phyloP scores from a whole-genome alignment of 176 grass and related monocot species.

The Miscanthus lutarioriparius region DNA sequence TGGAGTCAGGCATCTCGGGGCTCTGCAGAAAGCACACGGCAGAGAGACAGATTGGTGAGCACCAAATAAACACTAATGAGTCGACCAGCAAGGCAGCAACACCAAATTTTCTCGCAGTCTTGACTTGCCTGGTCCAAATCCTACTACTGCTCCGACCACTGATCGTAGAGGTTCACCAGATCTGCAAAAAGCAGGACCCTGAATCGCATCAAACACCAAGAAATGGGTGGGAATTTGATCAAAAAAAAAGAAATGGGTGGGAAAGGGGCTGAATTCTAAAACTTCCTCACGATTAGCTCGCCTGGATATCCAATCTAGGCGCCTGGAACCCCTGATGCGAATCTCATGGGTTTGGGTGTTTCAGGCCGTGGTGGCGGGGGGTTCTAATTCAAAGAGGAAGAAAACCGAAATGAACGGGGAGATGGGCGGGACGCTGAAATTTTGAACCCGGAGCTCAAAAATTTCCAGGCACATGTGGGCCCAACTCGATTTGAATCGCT shows the following conservation, averaged over 20 bases:
- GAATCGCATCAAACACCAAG: slow-evolving; percentile 22
- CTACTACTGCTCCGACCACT: background rate
- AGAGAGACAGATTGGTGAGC: slow-evolving; percentile 12
- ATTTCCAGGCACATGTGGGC: background rate
- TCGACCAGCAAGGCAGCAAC: background rate
- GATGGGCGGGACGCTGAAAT: slow-evolving; percentile 30
- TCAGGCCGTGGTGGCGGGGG: background rate
- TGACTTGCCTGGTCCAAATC: background rate
- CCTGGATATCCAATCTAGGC: background rate
- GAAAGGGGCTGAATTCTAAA: background rate
- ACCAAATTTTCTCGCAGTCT: background rate
- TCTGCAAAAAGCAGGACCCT: background rate
- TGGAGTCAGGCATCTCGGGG: slow-evolving; percentile 47
- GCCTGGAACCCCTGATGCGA: background rate
- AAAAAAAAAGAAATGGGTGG: background rate
- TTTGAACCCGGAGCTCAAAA: slow-evolving; percentile 10
- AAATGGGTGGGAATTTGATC: background rate
- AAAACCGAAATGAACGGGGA: background rate
- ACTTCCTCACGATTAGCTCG: slow-evolving; percentile 32
- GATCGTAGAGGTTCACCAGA: background rate
- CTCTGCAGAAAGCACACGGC: slow-evolving; percentile 17
- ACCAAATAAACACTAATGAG: background rate
- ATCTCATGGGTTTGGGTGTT: slow-evolving; percentile 1
- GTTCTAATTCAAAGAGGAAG: background rate
- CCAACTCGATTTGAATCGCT: slow-evolving; percentile 4